Evolutionary conservation across 495 filamentous ascomycete species (phyloP).

Genomic region (Talaromyces borbonicus): DNA sequence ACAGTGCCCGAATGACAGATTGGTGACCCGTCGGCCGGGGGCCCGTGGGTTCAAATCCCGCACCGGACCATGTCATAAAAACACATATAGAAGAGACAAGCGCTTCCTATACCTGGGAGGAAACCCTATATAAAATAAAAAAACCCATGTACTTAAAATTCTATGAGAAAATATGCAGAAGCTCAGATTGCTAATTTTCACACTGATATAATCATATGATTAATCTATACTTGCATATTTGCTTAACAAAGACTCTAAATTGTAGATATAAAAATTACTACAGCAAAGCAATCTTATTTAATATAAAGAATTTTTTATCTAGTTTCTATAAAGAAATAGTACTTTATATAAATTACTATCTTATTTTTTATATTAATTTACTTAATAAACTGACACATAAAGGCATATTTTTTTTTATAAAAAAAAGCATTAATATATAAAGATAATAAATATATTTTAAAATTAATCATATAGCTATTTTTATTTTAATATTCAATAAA

Average conservation of each 20-base stretch:
- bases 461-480: background rate
- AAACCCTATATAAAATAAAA: background rate
- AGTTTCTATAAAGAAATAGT: too few species aligned
- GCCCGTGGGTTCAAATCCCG: too few species aligned
- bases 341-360: too few species aligned
- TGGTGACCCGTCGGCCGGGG: too few species aligned
- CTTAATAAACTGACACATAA: too few species aligned
- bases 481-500: background rate
- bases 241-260: background rate
- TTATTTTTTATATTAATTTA: too few species aligned
- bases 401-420: too few species aligned
- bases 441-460: too few species aligned
- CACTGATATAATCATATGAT: background rate
- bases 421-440: too few species aligned
- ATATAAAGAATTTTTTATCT: background rate
- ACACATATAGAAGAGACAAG: background rate
- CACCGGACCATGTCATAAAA: too few species aligned
- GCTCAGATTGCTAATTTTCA: background rate
- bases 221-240: background rate
- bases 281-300: background rate
- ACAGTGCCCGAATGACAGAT: too few species aligned
- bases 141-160: background rate
- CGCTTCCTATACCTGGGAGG: background rate
- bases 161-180: background rate
- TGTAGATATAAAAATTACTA: background rate